Evolutionary conservation across 2,329 filamentous ascomycete genomes (phyloP).

Genomic region (Fusarium mangiferae): DNA sequence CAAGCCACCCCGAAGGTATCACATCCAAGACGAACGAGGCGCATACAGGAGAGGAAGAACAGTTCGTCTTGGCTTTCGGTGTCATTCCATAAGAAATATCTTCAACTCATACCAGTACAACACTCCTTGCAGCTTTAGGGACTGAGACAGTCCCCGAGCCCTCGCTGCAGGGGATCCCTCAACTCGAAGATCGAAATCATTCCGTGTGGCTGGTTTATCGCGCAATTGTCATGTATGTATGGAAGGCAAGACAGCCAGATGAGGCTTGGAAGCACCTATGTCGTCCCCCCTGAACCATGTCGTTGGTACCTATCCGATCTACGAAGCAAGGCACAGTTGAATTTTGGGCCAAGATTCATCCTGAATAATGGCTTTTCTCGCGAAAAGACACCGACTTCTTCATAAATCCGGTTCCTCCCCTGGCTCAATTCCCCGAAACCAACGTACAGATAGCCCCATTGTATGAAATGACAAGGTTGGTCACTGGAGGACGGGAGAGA

Average conservation of each 20-base stretch:
- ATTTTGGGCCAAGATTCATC: conserved; percentile 7
- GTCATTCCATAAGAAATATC: background rate
- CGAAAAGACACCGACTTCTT: background rate
- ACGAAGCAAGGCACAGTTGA: background rate
- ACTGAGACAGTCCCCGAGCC: conserved; percentile 11
- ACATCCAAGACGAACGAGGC: conserved; percentile 20
- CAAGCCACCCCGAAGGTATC: conserved; percentile 34
- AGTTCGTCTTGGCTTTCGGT: background rate
- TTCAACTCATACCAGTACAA: conserved; percentile 5
- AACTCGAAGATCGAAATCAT: background rate
- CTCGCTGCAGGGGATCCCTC: conserved; percentile 1
- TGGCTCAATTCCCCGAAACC: background rate
- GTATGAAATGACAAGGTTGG: background rate
- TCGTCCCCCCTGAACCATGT: background rate
- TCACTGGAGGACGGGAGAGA: background rate
- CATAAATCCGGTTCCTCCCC: background rate
- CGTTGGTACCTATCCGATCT: conserved; percentile 20
- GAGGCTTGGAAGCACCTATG: conserved; percentile 13
- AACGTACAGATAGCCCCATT: conserved; percentile 5
- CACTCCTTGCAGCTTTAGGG: conserved; percentile 13
- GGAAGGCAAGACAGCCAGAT: conserved; percentile 2
- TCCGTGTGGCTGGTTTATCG: conserved; percentile 10
- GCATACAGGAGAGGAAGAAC: conserved; percentile 6
- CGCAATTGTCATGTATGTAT: background rate
- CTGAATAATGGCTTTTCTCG: conserved; percentile 5